Evolutionary conservation across 495 filamentous ascomycete genomes (phyloP).

Genomic region (Saxophila tyrrhenica): DNA sequence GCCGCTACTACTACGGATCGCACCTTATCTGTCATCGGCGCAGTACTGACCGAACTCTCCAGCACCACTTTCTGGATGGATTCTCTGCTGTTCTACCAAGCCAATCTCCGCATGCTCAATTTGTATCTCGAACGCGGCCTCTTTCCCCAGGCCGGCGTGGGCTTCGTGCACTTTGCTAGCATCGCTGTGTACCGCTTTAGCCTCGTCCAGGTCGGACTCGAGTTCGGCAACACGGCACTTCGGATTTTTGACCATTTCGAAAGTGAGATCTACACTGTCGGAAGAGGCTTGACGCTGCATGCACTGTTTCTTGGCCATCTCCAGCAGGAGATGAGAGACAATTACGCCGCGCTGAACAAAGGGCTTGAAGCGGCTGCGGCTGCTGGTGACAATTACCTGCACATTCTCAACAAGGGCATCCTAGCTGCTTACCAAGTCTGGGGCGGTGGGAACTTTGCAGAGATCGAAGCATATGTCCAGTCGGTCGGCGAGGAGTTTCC

Average conservation of each 20-base stretch:
- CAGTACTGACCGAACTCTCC: slow-evolving; percentile 64
- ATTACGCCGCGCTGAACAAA: slow-evolving; percentile 50
- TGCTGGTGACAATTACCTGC: slow-evolving; percentile 63
- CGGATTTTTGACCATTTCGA: slow-evolving; percentile 54
- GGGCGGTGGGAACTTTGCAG: slow-evolving; percentile 60
- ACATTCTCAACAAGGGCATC: slow-evolving; percentile 62
- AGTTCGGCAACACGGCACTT: slow-evolving; percentile 52
- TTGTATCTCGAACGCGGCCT: slow-evolving; percentile 53
- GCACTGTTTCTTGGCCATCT: slow-evolving; percentile 66
- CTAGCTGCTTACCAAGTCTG: slow-evolving; percentile 60
- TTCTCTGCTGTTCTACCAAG: slow-evolving; percentile 61
- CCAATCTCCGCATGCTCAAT: slow-evolving; percentile 58
- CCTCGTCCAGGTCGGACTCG: slow-evolving; percentile 54
- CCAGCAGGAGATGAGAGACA: slow-evolving; percentile 47
- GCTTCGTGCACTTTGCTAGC: slow-evolving; percentile 62
- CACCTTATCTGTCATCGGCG: slow-evolving; percentile 38
- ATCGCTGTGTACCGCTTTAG: slow-evolving; percentile 63
- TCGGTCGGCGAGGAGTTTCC: slow-evolving; percentile 66
- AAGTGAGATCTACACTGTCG: slow-evolving; percentile 54
- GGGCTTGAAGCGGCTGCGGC: slow-evolving; percentile 60
- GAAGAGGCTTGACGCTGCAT: slow-evolving; percentile 60
- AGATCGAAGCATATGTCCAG: slow-evolving; percentile 62
- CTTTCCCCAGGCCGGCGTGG: slow-evolving; percentile 65
- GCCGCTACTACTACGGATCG: neutral
- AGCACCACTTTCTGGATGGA: slow-evolving; percentile 79